These are phyloP conservation scores for Fonsecaea erecta DNA, from an alignment of 2,329 filamentous ascomycete species.

Conservation along the genomic window DNA sequence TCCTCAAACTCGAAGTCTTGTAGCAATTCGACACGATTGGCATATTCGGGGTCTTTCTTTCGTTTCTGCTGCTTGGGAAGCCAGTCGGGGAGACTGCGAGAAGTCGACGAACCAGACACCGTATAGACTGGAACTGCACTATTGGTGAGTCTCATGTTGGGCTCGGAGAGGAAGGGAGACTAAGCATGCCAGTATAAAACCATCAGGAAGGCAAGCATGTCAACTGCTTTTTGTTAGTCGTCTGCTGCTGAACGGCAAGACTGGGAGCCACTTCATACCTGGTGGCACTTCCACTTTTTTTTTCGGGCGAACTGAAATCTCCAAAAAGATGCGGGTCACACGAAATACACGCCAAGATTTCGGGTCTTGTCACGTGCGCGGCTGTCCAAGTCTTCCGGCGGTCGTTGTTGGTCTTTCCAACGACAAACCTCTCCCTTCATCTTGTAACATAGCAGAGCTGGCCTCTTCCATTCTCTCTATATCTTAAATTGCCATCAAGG, in stretches of 20 bases:
- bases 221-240: slow-evolving; percentile 7
- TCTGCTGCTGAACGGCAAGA: background rate
- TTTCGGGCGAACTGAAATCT: background rate
- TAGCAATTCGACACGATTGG: slow-evolving; percentile 89
- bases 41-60: slow-evolving; percentile 90
- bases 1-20: slow-evolving; percentile 99
- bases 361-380: background rate
- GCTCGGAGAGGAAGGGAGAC: background rate
- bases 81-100: slow-evolving; percentile 91
- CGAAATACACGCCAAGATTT: slow-evolving; percentile 5
- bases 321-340: background rate
- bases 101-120: slow-evolving; percentile 86
- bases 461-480: background rate
- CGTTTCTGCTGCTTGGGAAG: slow-evolving; percentile 86
- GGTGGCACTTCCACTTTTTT: slow-evolving; percentile 17
- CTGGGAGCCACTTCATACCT: slow-evolving; percentile 9
- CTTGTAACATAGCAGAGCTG: background rate
- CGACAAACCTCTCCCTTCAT: background rate
- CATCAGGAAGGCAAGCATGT: background rate
- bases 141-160: slow-evolving; percentile 58
- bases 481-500: background rate
- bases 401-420: background rate
- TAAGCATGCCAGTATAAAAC: background rate
- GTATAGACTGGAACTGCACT: slow-evolving; percentile 92
- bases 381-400: background rate